Conservation (phyloP, 2,329 filamentous ascomycete species). For the Neophaeococcomyces mojaviensis region DNA sequence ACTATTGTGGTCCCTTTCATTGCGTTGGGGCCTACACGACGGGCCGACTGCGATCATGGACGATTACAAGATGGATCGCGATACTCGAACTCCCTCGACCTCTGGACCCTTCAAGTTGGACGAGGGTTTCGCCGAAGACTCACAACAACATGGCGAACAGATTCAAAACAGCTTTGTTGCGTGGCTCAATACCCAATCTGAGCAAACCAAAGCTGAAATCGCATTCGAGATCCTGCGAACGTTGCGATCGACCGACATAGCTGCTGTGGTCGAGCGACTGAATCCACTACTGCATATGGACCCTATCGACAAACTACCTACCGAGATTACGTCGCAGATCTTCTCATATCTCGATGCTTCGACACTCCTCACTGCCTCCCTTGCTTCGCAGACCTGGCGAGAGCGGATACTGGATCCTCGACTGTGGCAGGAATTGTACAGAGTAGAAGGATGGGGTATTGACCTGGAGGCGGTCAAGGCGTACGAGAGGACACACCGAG, state of each 20-base stretch:
- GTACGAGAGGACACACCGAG: constrained; percentile 52
- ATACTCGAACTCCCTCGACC: constrained; percentile 5
- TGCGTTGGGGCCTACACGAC: no score
- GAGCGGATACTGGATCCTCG: constrained; percentile 71
- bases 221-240: constrained; percentile 70
- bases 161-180: constrained; percentile 37
- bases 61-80: constrained; percentile 1
- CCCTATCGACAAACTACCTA: constrained; percentile 75
- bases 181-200: constrained; percentile 48
- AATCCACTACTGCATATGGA: constrained; percentile 86
- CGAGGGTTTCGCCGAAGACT: constrained; percentile 79
- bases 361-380: constrained; percentile 71
- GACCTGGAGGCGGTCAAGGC: constrained; percentile 56
- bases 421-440: constrained; percentile 78
- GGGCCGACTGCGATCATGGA: background rate
- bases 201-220: constrained; percentile 58
- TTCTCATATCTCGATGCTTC: constrained; percentile 76
- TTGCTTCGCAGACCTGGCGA: constrained; percentile 75
- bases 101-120: constrained; percentile 53
- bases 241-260: constrained; percentile 71
- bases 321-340: constrained; percentile 84
- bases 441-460: constrained; percentile 77
- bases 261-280: constrained; percentile 70
- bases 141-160: constrained; percentile 29
- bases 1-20: no score